phyloP scores from a whole-genome alignment of 129 eudicot species.

The Artemisia annua region DNA sequence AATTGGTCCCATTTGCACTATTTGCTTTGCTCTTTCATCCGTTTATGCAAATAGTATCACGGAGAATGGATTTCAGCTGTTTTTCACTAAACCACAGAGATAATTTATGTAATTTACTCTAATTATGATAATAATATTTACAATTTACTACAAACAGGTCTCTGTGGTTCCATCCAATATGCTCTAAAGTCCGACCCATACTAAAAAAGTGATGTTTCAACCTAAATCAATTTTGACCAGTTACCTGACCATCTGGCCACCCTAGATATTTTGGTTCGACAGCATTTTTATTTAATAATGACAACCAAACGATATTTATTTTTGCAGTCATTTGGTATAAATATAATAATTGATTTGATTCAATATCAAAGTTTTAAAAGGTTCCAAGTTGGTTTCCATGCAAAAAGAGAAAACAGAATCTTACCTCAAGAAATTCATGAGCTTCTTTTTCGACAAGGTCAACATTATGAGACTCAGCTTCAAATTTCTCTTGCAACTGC shows the following conservation, averaged over 20 bases:
- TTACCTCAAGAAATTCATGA: slow-evolving; percentile 62
- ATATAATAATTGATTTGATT: not conserved
- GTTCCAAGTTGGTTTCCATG: not conserved
- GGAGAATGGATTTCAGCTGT: too few species aligned
- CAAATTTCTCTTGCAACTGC: slow-evolving; percentile 47
- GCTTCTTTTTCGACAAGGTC: slow-evolving; percentile 71
- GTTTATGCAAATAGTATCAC: too few species aligned
- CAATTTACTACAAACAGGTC: too few species aligned
- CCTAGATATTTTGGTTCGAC: not conserved
- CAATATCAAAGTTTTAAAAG: not conserved
- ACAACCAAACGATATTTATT: not conserved
- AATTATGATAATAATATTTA: too few species aligned
- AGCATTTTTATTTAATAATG: not conserved
- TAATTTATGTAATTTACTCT: too few species aligned
- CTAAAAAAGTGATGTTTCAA: too few species aligned
- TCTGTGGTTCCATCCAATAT: too few species aligned
- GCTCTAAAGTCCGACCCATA: too few species aligned
- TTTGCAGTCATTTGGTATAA: not conserved
- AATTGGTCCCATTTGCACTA: too few species aligned
- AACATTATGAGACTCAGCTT: slow-evolving; percentile 55
- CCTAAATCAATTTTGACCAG: too few species aligned
- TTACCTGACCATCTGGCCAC: not conserved
- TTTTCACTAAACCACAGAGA: too few species aligned
- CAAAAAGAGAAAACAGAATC: not conserved
- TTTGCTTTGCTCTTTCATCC: too few species aligned